A percentile compares a stretch with the other conserved stretches of the same genome.
Evolutionary conservation across 176 grass and related monocot genomes (phyloP).

Genomic region (Aegilops tauschii): DNA sequence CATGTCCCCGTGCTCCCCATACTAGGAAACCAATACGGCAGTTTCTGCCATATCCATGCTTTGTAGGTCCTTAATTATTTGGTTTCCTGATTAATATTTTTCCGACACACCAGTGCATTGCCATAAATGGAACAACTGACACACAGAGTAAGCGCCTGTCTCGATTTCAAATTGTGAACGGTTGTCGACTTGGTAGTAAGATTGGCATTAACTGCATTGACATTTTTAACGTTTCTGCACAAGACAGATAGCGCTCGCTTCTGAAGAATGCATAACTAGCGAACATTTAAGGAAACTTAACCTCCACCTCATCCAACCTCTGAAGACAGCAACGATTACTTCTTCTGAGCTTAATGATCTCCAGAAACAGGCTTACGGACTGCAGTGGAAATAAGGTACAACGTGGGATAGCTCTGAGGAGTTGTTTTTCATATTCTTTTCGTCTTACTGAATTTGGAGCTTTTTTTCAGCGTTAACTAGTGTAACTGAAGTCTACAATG

Average conservation of each 20-base stretch:
- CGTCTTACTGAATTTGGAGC: background rate
- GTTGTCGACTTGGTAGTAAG: background rate
- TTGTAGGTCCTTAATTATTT: background rate
- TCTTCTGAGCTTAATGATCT: background rate
- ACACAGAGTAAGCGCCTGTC: background rate
- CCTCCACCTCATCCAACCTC: background rate
- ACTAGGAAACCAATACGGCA: no score
- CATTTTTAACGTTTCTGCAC: background rate
- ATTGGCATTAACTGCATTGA: background rate
- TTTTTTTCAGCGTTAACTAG: background rate
- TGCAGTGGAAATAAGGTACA: background rate
- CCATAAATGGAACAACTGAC: no score
- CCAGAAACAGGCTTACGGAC: background rate
- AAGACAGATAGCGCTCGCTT: background rate
- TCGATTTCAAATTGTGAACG: background rate
- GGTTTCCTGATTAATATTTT: background rate
- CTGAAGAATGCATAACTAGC: background rate
- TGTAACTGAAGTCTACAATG: background rate
- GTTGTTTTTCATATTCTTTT: background rate
- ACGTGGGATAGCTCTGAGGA: background rate
- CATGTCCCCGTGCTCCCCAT: no score
- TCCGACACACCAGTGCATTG: no score
- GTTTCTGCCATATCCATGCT: no score
- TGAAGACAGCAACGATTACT: background rate
- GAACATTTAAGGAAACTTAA: background rate